phyloP scores from a whole-genome alignment of 2,329 filamentous ascomycete genomes.

The Truncatella angustata region DNA sequence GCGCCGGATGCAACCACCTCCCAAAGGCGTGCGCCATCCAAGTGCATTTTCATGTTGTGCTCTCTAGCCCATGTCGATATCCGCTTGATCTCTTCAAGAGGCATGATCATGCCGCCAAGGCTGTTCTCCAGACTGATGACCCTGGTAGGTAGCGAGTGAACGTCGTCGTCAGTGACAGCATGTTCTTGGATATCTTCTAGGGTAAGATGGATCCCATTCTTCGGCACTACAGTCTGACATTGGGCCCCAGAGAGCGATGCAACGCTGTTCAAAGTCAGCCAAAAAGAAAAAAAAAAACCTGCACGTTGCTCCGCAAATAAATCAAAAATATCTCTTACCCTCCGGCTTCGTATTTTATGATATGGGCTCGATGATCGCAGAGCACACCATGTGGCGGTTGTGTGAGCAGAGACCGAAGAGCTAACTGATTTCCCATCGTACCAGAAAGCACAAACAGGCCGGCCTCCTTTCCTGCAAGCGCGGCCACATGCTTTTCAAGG shows the following conservation, averaged over 20 bases:
- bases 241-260: slow-evolving; percentile 64
- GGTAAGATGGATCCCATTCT: slow-evolving; percentile 39
- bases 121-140: slow-evolving; percentile 43
- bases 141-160: slow-evolving; percentile 39
- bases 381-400: slow-evolving; percentile 71
- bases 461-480: slow-evolving; percentile 63
- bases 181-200: slow-evolving; percentile 37
- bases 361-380: slow-evolving; percentile 67
- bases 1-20: slow-evolving; percentile 45
- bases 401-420: slow-evolving; percentile 66
- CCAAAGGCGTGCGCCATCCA: slow-evolving; percentile 53
- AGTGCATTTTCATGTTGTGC: slow-evolving; percentile 43
- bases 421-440: slow-evolving; percentile 81
- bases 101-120: slow-evolving; percentile 33
- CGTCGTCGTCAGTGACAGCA: slow-evolving; percentile 37
- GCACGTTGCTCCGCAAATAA: not conserved
- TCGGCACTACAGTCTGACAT: slow-evolving; percentile 46
- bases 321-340: no score
- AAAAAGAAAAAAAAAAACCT: not conserved
- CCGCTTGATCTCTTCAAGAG: slow-evolving; percentile 29
- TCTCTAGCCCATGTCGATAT: slow-evolving; percentile 31
- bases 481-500: slow-evolving; percentile 65
- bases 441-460: slow-evolving; percentile 72
- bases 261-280: slow-evolving; percentile 30
- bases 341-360: slow-evolving; percentile 58